Percentiles rank a stretch among this genome's conserved stretches.
phyloP scores from a whole-genome alignment of 1,284 basidiomycete species.

The Ganoderma meredithae region DNA sequence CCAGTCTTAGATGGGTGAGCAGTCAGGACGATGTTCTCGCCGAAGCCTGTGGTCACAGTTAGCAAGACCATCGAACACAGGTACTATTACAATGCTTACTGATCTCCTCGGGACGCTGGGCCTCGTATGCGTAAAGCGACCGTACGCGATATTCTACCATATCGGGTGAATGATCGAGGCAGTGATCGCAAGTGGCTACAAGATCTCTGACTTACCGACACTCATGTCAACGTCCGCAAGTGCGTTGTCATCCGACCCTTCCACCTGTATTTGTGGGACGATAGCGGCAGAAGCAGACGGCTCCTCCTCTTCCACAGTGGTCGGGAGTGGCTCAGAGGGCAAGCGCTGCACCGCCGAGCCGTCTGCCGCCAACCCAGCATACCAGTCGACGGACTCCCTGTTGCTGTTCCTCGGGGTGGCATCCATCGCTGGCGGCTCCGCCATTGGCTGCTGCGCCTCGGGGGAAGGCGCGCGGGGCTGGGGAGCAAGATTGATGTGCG shows the following conservation, averaged over 20 bases:
- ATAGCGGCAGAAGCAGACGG: slow-evolving; percentile 33
- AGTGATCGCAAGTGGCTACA: slow-evolving; percentile 5
- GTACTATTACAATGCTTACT: slow-evolving; percentile 53
- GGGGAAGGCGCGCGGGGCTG: slow-evolving; percentile 50
- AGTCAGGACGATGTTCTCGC: slow-evolving; percentile 79
- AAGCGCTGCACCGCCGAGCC: slow-evolving; percentile 42
- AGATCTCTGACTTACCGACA: slow-evolving; percentile 52
- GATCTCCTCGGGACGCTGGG: slow-evolving; percentile 87
- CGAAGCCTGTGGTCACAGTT: slow-evolving; percentile 67
- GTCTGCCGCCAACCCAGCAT: slow-evolving; percentile 87
- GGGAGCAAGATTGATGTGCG: slow-evolving; percentile 66
- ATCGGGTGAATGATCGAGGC: slow-evolving; percentile 17
- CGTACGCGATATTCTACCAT: slow-evolving; percentile 73
- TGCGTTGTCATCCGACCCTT: slow-evolving; percentile 62
- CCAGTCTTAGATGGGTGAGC: slow-evolving; percentile 88
- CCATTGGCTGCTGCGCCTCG: slow-evolving; percentile 30
- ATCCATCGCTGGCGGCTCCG: slow-evolving; percentile 37
- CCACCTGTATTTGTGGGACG: slow-evolving; percentile 64
- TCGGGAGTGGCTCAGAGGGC: slow-evolving; percentile 52
- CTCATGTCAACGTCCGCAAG: slow-evolving; percentile 84
- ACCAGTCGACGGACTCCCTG: slow-evolving; percentile 92
- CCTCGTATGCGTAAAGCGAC: slow-evolving; percentile 84
- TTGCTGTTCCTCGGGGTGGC: slow-evolving; percentile 50
- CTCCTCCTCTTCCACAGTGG: slow-evolving; percentile 65
- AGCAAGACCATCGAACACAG: neutral